phyloP scores from a whole-genome alignment of 345 rosid genomes.

The Salix koriyanagi region DNA sequence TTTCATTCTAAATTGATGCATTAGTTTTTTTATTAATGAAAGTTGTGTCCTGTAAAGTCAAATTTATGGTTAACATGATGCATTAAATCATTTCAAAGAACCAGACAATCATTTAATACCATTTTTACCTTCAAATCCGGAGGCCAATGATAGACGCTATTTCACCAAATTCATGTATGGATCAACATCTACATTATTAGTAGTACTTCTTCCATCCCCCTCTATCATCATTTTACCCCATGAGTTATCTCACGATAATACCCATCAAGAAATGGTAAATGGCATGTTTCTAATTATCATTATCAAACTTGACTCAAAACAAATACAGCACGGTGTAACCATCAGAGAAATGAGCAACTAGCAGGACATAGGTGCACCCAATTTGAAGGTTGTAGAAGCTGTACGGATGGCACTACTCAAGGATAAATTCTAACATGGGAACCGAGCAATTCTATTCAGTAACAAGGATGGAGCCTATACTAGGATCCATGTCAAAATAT shows the following conservation, averaged over 20 bases:
- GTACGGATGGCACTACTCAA: neutral
- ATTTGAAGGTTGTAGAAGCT: neutral
- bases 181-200: neutral
- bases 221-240: neutral
- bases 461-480: neutral
- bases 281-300: neutral
- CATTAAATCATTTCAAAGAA: neutral
- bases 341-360: neutral
- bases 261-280: neutral
- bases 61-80: neutral
- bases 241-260: neutral
- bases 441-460: neutral
- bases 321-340: neutral
- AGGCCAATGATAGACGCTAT: neutral
- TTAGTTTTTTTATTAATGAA: neutral
- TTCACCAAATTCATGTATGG: neutral
- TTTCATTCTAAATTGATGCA: neutral
- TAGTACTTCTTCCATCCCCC: neutral
- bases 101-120: neutral
- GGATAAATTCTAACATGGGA: neutral
- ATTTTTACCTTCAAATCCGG: neutral
- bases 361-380: neutral
- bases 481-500: neutral
- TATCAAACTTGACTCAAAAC: neutral
- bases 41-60: too few relatives aligned